These are phyloP conservation scores for Apiotrichum brassicae DNA, from an alignment of 1,284 basidiomycete genomes.

Conservation along the genomic window DNA sequence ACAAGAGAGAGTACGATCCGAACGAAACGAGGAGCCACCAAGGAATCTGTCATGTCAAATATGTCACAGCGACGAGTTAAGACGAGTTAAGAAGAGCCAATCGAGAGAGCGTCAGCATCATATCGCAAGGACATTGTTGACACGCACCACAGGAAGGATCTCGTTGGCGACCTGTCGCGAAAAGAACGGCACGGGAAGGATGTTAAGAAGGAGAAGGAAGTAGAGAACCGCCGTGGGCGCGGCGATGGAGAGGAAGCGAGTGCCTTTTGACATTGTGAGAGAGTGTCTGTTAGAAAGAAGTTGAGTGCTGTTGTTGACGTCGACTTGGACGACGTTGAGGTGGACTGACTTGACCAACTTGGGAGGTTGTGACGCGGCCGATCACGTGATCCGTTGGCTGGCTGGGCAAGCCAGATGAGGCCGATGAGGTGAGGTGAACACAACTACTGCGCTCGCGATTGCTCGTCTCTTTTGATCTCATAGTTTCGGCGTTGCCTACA, in stretches of 20 bases:
- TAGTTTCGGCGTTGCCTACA: no score
- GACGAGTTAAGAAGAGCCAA: no score
- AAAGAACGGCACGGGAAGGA: conserved; percentile 57
- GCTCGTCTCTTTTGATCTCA: no score
- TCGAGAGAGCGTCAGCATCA: neutral
- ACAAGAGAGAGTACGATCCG: conserved; percentile 65
- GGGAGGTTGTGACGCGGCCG: no score
- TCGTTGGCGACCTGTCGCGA: conserved; percentile 49
- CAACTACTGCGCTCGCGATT: no score
- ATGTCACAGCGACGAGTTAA: neutral
- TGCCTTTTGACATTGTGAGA: conserved; percentile 55
- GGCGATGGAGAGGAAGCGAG: conserved; percentile 52
- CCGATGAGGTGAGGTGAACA: no score
- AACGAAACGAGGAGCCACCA: conserved; percentile 71
- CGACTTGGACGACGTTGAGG: no score
- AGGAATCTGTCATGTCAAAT: conserved; percentile 53
- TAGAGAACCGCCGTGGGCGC: conserved; percentile 52
- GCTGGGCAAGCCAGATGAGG: no score
- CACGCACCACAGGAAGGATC: conserved; percentile 59
- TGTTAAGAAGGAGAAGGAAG: conserved; percentile 54
- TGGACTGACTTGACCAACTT: no score
- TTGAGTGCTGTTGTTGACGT: neutral
- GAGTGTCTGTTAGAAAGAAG: neutral
- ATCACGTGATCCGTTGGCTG: no score
- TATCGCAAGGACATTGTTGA: neutral